Percentiles rank a stretch among this genome's conserved stretches.
Conservation (phyloP, 768 basidiomycete genomes). For the Hygrophorus russula region DNA sequence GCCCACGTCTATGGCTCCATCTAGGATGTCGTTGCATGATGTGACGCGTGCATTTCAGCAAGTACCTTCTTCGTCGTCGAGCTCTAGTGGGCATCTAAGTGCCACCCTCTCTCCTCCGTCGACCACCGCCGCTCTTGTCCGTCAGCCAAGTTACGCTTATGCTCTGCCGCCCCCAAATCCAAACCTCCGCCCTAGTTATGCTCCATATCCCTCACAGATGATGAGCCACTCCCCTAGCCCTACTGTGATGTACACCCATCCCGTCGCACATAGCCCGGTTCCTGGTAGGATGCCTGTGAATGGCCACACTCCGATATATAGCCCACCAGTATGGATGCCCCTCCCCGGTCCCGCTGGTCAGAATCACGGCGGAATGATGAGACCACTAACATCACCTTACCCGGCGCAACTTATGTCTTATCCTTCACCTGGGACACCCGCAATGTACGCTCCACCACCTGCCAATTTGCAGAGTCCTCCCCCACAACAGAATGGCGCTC, state of each 20-base stretch:
- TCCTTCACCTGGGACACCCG: slow-evolving; percentile 36
- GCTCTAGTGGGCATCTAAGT: slow-evolving; percentile 30
- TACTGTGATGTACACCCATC: slow-evolving; percentile 51
- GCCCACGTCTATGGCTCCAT: slow-evolving; percentile 40
- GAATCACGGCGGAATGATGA: slow-evolving; percentile 40
- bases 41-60: slow-evolving; percentile 83
- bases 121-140: slow-evolving; percentile 33
- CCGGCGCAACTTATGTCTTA: slow-evolving; percentile 56
- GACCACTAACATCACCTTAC: slow-evolving; percentile 52
- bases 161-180: slow-evolving; percentile 31
- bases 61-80: slow-evolving; percentile 56
- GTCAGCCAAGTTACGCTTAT: slow-evolving; percentile 30
- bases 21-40: slow-evolving; percentile 72
- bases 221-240: slow-evolving; percentile 64
- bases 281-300: slow-evolving; percentile 51
- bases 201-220: slow-evolving; percentile 56
- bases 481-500: slow-evolving; percentile 26
- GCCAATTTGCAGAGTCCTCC: slow-evolving; percentile 28
- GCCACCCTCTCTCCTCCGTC: slow-evolving; percentile 41
- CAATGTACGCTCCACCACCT: slow-evolving; percentile 39
- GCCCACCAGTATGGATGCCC: slow-evolving; percentile 58
- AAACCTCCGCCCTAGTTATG: slow-evolving; percentile 45
- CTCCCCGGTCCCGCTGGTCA: slow-evolving; percentile 35
- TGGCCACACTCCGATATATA: slow-evolving; percentile 49
- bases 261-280: slow-evolving; percentile 51